phyloP scores from a whole-genome alignment of 257 asterid genomes.

The Fraxinus cuspidata region DNA sequence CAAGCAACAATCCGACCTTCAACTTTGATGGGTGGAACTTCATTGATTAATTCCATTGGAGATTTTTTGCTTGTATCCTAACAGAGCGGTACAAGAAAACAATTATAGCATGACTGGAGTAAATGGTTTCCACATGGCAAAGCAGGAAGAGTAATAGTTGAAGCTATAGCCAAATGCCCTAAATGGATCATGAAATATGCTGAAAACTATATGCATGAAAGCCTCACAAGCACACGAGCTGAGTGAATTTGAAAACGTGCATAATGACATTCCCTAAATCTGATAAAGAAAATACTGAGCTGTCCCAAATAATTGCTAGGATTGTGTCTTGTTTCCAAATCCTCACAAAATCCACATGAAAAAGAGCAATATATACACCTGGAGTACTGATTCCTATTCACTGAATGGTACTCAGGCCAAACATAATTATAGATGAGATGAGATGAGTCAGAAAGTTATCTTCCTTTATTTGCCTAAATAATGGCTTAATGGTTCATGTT shows the following conservation, averaged over 20 bases:
- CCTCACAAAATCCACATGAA: background rate
- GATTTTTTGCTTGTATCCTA: constrained; percentile 81
- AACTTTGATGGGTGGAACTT: constrained; percentile 94
- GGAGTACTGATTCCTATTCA: background rate
- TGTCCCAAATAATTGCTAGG: background rate
- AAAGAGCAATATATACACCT: background rate
- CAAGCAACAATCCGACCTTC: constrained; percentile 81
- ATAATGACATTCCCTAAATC: background rate
- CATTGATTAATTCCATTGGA: constrained; percentile 95
- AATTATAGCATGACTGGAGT: constrained; percentile 1
- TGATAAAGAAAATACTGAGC: background rate
- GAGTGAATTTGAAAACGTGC: background rate
- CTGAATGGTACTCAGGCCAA: background rate
- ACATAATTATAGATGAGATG: background rate
- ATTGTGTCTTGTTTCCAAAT: background rate
- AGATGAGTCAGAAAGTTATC: background rate
- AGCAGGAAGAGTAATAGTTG: background rate
- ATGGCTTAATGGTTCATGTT: background rate
- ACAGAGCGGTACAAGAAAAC: constrained; percentile 17
- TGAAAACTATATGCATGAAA: background rate
- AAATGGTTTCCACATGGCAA: background rate
- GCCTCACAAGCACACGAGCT: background rate
- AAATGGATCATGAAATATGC: background rate
- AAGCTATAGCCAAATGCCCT: background rate
- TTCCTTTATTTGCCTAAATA: background rate